Conservation (phyloP, 2,329 filamentous ascomycete species). For the Exophiala dermatitidis region DNA sequence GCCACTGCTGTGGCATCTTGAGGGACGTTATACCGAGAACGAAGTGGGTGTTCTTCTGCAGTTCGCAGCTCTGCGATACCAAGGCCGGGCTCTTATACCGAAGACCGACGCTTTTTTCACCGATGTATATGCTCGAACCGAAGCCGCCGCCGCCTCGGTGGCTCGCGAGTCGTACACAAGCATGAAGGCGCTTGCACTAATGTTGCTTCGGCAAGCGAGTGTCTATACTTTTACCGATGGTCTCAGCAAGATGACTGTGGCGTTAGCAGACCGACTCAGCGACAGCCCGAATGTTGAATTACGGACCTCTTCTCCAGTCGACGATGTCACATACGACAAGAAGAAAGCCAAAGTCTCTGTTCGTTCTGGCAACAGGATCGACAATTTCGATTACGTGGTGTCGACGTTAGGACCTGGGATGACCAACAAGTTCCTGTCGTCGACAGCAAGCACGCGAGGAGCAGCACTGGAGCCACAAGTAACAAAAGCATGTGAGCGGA, state of each 20-base stretch:
- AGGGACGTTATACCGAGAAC: slow-evolving; percentile 29
- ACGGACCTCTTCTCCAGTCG: slow-evolving; percentile 38
- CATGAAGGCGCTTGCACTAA: background rate
- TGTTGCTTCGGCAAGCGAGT: slow-evolving; percentile 23
- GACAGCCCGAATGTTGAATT: slow-evolving; percentile 55
- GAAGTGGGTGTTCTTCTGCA: slow-evolving; percentile 5
- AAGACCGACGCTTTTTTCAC: background rate
- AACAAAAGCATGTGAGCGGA: slow-evolving; percentile 22
- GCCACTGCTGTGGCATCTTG: slow-evolving; percentile 45
- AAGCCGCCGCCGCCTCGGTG: background rate
- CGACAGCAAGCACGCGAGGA: slow-evolving; percentile 11
- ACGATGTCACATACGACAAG: slow-evolving; percentile 11
- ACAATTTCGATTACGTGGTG: slow-evolving; percentile 28
- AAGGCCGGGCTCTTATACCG: background rate
- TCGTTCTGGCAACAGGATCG: background rate
- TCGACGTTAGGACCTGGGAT: slow-evolving; percentile 25
- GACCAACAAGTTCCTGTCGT: slow-evolving; percentile 14
- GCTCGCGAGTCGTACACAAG: background rate
- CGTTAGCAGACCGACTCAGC: slow-evolving; percentile 47
- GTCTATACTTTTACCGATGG: slow-evolving; percentile 47
- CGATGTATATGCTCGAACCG: background rate
- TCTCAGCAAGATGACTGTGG: slow-evolving; percentile 53
- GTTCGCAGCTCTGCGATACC: slow-evolving; percentile 1
- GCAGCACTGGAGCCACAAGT: slow-evolving; percentile 14
- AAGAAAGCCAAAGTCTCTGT: slow-evolving; percentile 25